phyloP scores from a whole-genome alignment of 345 rosid species.

The Populus simonii region DNA sequence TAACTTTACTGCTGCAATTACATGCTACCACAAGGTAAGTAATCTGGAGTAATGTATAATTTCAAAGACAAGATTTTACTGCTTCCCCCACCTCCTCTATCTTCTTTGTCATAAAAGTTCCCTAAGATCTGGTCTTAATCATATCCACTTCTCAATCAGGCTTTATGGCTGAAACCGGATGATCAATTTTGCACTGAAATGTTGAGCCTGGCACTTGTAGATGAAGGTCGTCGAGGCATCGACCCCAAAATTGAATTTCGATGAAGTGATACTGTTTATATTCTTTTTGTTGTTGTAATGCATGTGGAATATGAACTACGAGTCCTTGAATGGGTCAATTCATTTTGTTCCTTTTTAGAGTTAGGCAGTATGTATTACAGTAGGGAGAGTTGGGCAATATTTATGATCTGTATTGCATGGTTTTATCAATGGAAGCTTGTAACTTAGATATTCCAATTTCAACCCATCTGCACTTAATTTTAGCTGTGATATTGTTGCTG shows the following conservation, averaged over 20 bases:
- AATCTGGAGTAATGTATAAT: not conserved
- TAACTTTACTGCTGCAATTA: slow-evolving; percentile 71
- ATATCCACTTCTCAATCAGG: slow-evolving; percentile 42
- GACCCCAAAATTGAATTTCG: slow-evolving; percentile 53
- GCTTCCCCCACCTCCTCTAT: not conserved
- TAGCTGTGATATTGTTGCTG: too few relatives aligned
- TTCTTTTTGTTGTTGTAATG: not conserved
- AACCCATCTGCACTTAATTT: too few relatives aligned
- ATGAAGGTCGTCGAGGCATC: slow-evolving; percentile 60
- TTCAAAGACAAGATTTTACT: not conserved
- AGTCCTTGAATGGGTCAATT: not conserved
- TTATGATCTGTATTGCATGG: not conserved
- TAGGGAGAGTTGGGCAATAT: not conserved
- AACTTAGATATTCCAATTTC: too few relatives aligned
- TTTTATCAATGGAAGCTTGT: not conserved
- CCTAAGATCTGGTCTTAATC: not conserved
- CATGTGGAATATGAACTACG: not conserved
- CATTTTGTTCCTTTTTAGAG: not conserved
- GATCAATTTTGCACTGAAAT: slow-evolving; percentile 87
- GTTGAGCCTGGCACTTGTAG: slow-evolving; percentile 69
- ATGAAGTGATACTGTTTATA: slow-evolving; percentile 15
- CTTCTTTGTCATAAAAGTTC: not conserved
- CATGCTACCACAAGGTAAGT: slow-evolving; percentile 79
- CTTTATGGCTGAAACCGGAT: slow-evolving; percentile 73
- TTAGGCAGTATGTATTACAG: not conserved